Conservation (phyloP, 2,329 filamentous ascomycete species). For the Pleurostoma richardsiae region DNA sequence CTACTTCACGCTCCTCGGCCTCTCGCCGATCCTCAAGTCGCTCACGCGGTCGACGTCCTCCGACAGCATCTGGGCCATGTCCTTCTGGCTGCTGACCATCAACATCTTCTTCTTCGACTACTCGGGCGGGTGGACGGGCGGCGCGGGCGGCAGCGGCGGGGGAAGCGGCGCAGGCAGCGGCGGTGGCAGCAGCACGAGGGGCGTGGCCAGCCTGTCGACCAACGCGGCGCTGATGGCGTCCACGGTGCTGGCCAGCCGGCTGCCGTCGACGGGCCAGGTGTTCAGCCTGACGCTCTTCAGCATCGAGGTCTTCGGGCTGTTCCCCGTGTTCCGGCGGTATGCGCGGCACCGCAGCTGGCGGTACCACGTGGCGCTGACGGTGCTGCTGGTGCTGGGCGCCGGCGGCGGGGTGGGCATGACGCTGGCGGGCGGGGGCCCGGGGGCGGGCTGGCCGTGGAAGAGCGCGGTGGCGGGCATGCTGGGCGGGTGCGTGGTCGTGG, state of each 20-base stretch:
- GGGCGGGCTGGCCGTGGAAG: slow-evolving; percentile 35
- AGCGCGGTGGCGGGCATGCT: slow-evolving; percentile 65
- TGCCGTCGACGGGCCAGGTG: slow-evolving; percentile 87
- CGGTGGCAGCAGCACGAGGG: slow-evolving; percentile 46
- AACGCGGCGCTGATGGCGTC: slow-evolving; percentile 96
- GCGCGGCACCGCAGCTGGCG: slow-evolving; percentile 76
- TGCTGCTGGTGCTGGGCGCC: slow-evolving; percentile 71
- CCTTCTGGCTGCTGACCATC: slow-evolving; percentile 85
- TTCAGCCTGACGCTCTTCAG: slow-evolving; percentile 94
- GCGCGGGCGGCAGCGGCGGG: slow-evolving; percentile 16
- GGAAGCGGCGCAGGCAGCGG: no score
- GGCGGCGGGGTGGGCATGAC: slow-evolving; percentile 71
- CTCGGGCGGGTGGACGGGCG: slow-evolving; percentile 58
- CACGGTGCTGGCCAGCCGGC: slow-evolving; percentile 83
- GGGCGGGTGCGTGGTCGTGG: slow-evolving; percentile 68
- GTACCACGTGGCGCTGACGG: slow-evolving; percentile 73
- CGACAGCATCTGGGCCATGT: slow-evolving; percentile 97
- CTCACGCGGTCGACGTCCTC: slow-evolving; percentile 88
- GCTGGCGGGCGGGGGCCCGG: slow-evolving; percentile 35
- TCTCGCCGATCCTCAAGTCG: slow-evolving; percentile 93
- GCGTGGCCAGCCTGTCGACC: slow-evolving; percentile 70
- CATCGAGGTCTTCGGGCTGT: slow-evolving; percentile 94
- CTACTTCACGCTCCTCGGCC: slow-evolving; percentile 83
- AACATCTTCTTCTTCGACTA: slow-evolving; percentile 99
- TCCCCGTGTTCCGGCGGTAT: slow-evolving; percentile 94